Percentiles rank a stretch among this genome's conserved stretches.
Evolutionary conservation across 441 rosid genomes (phyloP).

Genomic region (Dalechampia spathulata): DNA sequence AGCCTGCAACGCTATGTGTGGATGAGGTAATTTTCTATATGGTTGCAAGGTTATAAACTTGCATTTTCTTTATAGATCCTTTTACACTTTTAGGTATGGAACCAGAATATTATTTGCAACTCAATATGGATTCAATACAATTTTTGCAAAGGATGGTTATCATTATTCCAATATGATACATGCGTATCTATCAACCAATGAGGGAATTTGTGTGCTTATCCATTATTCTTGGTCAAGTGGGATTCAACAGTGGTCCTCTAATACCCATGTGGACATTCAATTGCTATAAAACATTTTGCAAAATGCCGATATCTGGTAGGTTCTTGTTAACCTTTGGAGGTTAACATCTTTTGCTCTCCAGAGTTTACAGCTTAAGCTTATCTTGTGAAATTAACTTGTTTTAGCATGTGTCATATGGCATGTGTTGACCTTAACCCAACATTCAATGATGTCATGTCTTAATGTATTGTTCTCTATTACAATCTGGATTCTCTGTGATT

Average conservation of each 20-base stretch:
- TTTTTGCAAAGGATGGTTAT: background rate
- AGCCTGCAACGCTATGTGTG: constrained; percentile 82
- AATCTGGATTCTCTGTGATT: constrained; percentile 5
- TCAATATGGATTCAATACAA: background rate
- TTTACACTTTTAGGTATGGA: background rate
- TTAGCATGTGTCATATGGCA: no score
- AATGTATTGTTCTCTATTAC: background rate
- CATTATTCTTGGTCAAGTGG: no score
- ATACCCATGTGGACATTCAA: background rate
- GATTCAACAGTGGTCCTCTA: background rate
- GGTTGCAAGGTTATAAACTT: background rate
- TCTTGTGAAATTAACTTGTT: constrained; percentile 1
- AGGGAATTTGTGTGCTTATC: background rate
- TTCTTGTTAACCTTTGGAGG: background rate
- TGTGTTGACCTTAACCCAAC: background rate
- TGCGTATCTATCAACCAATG: background rate
- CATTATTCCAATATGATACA: background rate
- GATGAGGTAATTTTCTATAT: constrained; percentile 55
- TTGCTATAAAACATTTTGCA: background rate
- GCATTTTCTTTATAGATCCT: background rate
- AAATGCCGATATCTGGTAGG: constrained; percentile 3
- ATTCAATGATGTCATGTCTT: constrained; percentile 1
- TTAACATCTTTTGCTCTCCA: background rate
- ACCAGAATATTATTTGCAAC: background rate
- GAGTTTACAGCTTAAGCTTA: background rate